phyloP scores from a whole-genome alignment of 371 early-diverging fungal species.

The Mortierella sp. region DNA sequence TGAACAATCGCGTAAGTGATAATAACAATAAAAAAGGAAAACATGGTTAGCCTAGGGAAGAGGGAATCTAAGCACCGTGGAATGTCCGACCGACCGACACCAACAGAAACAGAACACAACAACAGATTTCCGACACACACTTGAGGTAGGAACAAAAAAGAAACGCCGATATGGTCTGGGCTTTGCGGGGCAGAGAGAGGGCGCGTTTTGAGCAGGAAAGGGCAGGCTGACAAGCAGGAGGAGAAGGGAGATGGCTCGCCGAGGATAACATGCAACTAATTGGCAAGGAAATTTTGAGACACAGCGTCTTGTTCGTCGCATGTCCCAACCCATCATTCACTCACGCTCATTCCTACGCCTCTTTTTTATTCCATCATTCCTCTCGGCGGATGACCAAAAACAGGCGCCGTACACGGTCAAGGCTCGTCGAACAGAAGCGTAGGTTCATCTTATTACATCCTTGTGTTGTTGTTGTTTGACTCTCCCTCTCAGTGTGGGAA shows the following conservation, averaged over 20 bases:
- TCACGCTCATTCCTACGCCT: neutral
- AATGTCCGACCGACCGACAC: neutral
- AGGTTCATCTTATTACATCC: no score
- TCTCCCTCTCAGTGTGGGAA: neutral
- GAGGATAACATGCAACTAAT: neutral
- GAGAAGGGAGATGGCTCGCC: neutral
- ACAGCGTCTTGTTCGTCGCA: neutral
- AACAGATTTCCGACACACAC: neutral
- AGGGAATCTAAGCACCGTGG: neutral
- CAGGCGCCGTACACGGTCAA: constrained; percentile 32
- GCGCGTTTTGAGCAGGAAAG: neutral
- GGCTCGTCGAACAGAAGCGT: constrained; percentile 29
- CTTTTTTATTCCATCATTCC: neutral
- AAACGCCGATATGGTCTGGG: constrained; percentile 3
- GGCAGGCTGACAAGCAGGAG: neutral
- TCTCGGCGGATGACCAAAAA: neutral
- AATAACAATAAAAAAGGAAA: no score
- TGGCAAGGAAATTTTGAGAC: neutral
- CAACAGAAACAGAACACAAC: neutral
- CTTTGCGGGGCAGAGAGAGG: neutral
- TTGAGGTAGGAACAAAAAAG: neutral
- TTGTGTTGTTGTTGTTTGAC: no score
- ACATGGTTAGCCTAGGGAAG: neutral
- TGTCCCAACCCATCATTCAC: neutral
- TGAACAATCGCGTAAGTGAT: constrained; percentile 36